Base-by-base conservation (phyloP, 352 stramenopile genomes). In the Pythium apleroticum region DNA sequence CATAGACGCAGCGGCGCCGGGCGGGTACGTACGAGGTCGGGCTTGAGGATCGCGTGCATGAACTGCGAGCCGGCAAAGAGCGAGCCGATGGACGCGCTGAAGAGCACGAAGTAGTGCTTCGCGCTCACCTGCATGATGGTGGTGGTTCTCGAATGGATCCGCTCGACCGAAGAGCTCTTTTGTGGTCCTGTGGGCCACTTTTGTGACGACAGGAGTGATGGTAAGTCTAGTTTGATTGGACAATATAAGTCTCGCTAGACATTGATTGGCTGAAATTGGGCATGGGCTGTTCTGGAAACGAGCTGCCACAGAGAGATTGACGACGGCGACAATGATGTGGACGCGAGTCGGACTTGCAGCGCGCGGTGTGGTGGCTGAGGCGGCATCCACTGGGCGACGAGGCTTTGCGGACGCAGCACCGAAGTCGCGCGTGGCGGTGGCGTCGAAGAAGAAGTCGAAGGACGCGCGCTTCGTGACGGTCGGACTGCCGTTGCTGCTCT, bases 41-140 rank as follows among this genome's bases (percentile, higher is more conserved):
- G 86, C 65, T 95, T 84, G 50, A 95, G 80, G 31, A 95, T 73
- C 12, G 74, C 75, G 68, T 95, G 86, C 84, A 95, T 95, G 69
- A 82, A 77, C 69, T 77, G 90, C 31, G 86, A 95, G 31, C 86
- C 86, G 8, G 86, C 84, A 63, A 95, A 92, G 60, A 95, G 79
- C 58, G 86, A 91, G 65, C 81, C 81, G 62, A 95, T 72, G n/a
- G 81, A 82, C 56, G 76, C 77, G 33, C 72, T 68, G 57, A 93
- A 88, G 66, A 95, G 76, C 60, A 80, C 68, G 37, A 81, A 60
- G 68, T 95, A 95, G 65, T 95, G 86, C 73, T 88, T 86, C 41
- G 72, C 75, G 49, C 75, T 79, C 52, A 93, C 76, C 46, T 76
- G 76, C 84, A 92, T 90, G 24, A n/a, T n/a, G n/a, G n/a, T n/a